Evolutionary conservation across 345 rosid species (phyloP).

Genomic region (Eucalyptus pumila): DNA sequence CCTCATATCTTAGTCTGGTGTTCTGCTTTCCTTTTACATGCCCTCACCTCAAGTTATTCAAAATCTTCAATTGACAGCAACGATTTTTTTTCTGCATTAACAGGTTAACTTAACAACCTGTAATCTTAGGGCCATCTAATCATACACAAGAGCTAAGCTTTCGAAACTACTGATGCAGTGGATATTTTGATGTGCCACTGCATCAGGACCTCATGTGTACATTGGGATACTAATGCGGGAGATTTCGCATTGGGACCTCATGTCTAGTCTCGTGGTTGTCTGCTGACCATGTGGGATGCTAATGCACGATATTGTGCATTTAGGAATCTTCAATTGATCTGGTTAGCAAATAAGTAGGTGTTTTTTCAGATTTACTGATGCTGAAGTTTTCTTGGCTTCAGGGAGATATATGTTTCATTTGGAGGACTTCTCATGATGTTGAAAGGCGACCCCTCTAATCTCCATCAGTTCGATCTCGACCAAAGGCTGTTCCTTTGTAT

Average conservation of each 20-base stretch:
- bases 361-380: neutral
- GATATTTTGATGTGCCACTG: neutral
- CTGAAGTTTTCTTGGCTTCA: slow-evolving; percentile 2
- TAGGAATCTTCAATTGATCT: neutral
- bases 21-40: neutral
- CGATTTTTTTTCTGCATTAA: neutral
- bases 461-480: slow-evolving; percentile 64
- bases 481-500: slow-evolving; percentile 71
- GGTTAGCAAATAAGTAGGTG: neutral
- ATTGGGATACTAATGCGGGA: neutral
- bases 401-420: slow-evolving; percentile 72
- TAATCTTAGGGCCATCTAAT: neutral
- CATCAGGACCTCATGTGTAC: neutral
- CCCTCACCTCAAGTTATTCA: neutral
- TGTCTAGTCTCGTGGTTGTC: neutral
- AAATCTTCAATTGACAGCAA: neutral
- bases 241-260: neutral
- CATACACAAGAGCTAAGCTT: neutral
- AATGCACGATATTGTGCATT: neutral
- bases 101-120: neutral
- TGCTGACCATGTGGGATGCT: neutral
- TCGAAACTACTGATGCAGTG: neutral
- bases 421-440: slow-evolving; percentile 84
- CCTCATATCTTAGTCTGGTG: neutral
- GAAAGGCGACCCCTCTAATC: slow-evolving; percentile 63